Evolutionary conservation across 2,329 filamentous ascomycete species (phyloP).

Genomic region (Colletotrichum camelliae): DNA sequence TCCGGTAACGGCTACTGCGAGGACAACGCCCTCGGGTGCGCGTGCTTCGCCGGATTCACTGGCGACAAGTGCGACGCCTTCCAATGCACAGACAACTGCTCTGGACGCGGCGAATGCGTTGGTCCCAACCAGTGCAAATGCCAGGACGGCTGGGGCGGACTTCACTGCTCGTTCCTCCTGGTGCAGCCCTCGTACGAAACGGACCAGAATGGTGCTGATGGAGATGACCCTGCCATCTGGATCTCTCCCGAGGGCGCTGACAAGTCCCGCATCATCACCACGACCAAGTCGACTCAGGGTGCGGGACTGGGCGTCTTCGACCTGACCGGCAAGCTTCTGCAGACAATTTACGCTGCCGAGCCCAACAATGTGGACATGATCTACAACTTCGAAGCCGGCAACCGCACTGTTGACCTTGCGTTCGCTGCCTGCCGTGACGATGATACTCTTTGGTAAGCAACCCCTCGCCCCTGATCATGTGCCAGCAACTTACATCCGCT

Average conservation of each 20-base stretch:
- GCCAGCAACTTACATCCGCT: not conserved
- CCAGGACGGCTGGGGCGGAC: slow-evolving; percentile 46
- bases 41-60: slow-evolving; percentile 49
- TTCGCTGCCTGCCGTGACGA: slow-evolving; percentile 57
- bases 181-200: slow-evolving; percentile 48
- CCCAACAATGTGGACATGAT: slow-evolving; percentile 62
- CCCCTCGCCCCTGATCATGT: fast-evolving
- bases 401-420: slow-evolving; percentile 49
- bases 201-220: slow-evolving; percentile 47
- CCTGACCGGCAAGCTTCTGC: slow-evolving; percentile 50
- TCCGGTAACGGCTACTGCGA: slow-evolving; percentile 42
- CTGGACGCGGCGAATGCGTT: slow-evolving; percentile 44
- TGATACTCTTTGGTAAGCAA: slow-evolving; percentile 55
- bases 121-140: slow-evolving; percentile 48
- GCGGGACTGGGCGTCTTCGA: slow-evolving; percentile 56
- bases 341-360: slow-evolving; percentile 48
- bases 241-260: slow-evolving; percentile 44
- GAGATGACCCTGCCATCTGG: slow-evolving; percentile 55
- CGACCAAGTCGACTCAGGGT: slow-evolving; percentile 54
- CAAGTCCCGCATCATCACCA: slow-evolving; percentile 55
- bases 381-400: slow-evolving; percentile 50
- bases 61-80: slow-evolving; percentile 39
- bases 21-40: slow-evolving; percentile 32
- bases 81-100: slow-evolving; percentile 46
- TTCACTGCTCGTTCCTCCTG: slow-evolving; percentile 49